Conservation (phyloP, 257 asterid genomes). For the Ajuga chamaepitys region DNA sequence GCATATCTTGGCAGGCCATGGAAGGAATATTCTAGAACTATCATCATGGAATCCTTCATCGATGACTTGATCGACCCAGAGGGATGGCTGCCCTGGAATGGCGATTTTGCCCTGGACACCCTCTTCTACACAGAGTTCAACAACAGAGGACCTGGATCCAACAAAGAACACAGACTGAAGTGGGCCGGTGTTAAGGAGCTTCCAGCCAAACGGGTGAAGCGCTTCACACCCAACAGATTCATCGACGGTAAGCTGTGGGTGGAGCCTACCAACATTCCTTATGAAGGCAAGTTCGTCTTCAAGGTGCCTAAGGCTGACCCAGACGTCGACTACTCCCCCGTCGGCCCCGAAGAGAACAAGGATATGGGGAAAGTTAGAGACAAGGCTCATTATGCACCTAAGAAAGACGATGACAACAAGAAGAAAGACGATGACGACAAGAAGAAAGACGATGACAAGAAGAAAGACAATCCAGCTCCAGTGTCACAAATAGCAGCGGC, state of each 20-base stretch:
- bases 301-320: constrained; percentile 33
- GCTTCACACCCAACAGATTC: constrained; percentile 44
- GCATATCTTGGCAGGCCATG: constrained; percentile 75
- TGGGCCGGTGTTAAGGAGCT: constrained; percentile 75
- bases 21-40: constrained; percentile 71
- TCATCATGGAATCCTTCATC: constrained; percentile 60
- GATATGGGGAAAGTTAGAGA: constrained; percentile 26
- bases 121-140: constrained; percentile 63
- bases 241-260: constrained; percentile 50
- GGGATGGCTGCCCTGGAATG: constrained; percentile 72
- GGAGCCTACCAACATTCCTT: constrained; percentile 29
- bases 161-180: constrained; percentile 31
- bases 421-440: neutral
- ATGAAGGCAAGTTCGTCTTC: constrained; percentile 34
- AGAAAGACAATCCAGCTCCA: neutral
- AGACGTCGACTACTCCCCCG: constrained; percentile 35
- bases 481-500: constrained; percentile 13
- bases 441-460: neutral
- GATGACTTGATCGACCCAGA: constrained; percentile 58
- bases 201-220: constrained; percentile 30
- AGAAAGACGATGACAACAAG: neutral
- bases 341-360: constrained; percentile 42
- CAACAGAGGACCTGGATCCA: constrained; percentile 60
- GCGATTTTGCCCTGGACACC: constrained; percentile 36
- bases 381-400: neutral